A percentile compares a stretch with the other conserved stretches of the same genome.
Conservation (phyloP, 805 yeast genomes). For the Ogataea salicorniae region DNA sequence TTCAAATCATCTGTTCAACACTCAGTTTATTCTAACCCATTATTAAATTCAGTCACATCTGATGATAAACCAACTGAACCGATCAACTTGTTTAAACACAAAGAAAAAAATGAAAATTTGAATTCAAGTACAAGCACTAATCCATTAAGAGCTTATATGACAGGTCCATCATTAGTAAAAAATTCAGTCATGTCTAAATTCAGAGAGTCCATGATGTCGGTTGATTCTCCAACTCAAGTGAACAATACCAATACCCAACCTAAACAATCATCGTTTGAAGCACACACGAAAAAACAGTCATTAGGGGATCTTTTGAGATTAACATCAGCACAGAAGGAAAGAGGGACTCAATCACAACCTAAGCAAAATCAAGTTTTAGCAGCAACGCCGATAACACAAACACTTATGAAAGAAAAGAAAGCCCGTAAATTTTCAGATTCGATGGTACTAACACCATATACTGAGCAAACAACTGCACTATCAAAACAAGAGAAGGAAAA, state of each 20-base stretch:
- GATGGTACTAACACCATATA: neutral
- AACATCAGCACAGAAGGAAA: neutral
- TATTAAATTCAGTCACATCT: constrained; percentile 14
- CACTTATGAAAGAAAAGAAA: neutral
- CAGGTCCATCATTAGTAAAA: constrained; percentile 37
- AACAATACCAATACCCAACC: neutral
- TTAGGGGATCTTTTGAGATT: constrained; percentile 9
- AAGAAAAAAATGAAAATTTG: constrained; percentile 12
- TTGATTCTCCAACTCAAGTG: neutral
- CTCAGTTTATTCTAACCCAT: constrained; percentile 20
- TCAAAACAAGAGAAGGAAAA: neutral
- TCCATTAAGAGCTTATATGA: constrained; percentile 51
- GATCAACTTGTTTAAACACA: constrained; percentile 5
- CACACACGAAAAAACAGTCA: neutral
- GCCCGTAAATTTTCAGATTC: constrained; percentile 1
- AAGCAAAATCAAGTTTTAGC: neutral
- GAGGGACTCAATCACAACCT: neutral
- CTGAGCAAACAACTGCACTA: neutral
- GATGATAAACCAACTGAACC: constrained; percentile 16
- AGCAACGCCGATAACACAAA: neutral
- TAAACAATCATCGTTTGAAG: neutral
- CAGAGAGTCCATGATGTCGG: constrained; percentile 30
- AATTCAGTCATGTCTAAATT: constrained; percentile 38
- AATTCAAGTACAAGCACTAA: constrained; percentile 27
- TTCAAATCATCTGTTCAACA: constrained; percentile 8